Evolutionary conservation across 192 early-diverging fungal species (phyloP), one percentile per base, ranked within the genome.

Genomic region (Coemansia sp.): DNA sequence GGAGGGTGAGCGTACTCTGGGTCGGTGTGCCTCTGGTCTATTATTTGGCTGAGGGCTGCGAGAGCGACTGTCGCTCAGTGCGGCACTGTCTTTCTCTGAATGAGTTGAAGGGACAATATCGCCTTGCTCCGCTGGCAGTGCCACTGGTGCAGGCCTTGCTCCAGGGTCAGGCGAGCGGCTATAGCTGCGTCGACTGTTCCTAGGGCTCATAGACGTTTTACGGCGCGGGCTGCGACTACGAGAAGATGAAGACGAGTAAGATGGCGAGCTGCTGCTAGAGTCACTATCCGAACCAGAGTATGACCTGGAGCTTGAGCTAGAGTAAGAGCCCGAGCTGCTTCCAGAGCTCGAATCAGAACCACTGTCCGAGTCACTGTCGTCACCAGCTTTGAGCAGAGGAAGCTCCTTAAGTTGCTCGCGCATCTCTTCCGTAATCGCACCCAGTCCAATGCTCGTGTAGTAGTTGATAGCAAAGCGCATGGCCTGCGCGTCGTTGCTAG

Each of bases 401-500:
- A 85, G 88, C 48, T 83, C 86, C 68, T 89, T 89, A 25, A 95
- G 85, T 69, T 88, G 87, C 66, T 95, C 95, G 68, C 96, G 89
- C 68, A 99, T 83, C 18, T 96, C 95, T 28, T 95, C 94, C 1
- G 95, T 97, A 48, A 99, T 72, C 2, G 88, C 91, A 68, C 95
- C 96, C 28, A 99, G 73, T 18, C 91, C 93, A 72, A 99, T 96
- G 70, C 88, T 91, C 0, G 94, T 97, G 66, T 93, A 99, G 75
- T 95, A 99, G 73, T 99, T 99, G 86, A 99, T 97, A 11, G 96
- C 94, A 76, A 97, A 97, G 42, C 95, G 89, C 12, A 91, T 94
- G 59, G 93, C 86, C 59, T 88, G 87, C 43, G 93, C 92, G 68
- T 90, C 91, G 68, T 93, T 91, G 52, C 85, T 94, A 12, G 95